A percentile compares a stretch with the other conserved stretches of the same genome.
These are phyloP conservation scores for Pharus latifolius DNA, from an alignment of 176 grass and related monocot genomes.

Conservation along the genomic window DNA sequence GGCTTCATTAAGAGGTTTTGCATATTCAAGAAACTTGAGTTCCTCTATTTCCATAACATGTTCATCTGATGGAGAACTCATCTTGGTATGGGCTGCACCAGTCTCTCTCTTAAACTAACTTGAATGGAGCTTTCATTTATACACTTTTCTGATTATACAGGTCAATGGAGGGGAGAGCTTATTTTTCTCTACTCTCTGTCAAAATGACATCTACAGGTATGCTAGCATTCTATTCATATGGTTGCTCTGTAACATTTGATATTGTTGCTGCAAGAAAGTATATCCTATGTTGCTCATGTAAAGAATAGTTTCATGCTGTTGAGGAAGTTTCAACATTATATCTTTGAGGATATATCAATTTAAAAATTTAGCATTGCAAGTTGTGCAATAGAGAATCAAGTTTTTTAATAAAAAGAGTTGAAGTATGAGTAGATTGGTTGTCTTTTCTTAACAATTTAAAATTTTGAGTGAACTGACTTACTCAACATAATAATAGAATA, in stretches of 20 bases:
- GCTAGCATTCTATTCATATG: background rate
- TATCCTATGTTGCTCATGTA: background rate
- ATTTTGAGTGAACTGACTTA: no score
- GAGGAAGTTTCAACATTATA: background rate
- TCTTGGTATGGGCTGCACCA: slow-evolving; percentile 42
- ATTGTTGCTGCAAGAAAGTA: no score
- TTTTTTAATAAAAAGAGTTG: no score
- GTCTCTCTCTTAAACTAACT: background rate
- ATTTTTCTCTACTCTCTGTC: slow-evolving; percentile 72
- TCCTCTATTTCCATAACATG: slow-evolving; percentile 34
- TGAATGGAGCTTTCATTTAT: background rate
- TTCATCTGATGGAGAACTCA: slow-evolving; percentile 77
- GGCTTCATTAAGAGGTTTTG: slow-evolving; percentile 52
- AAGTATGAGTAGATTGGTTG: no score
- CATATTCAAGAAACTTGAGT: slow-evolving; percentile 38
- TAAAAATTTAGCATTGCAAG: no score
- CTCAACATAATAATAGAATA: no score
- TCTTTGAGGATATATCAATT: background rate
- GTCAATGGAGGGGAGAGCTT: slow-evolving; percentile 59
- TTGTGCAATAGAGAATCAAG: background rate
- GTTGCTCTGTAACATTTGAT: slow-evolving; percentile 1
- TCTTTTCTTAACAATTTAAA: no score
- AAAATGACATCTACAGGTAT: slow-evolving; percentile 84
- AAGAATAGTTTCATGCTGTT: background rate
- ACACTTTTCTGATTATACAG: slow-evolving; percentile 40